phyloP scores from a whole-genome alignment of 2,329 filamentous ascomycete genomes.

The Emergomyces africanus region DNA sequence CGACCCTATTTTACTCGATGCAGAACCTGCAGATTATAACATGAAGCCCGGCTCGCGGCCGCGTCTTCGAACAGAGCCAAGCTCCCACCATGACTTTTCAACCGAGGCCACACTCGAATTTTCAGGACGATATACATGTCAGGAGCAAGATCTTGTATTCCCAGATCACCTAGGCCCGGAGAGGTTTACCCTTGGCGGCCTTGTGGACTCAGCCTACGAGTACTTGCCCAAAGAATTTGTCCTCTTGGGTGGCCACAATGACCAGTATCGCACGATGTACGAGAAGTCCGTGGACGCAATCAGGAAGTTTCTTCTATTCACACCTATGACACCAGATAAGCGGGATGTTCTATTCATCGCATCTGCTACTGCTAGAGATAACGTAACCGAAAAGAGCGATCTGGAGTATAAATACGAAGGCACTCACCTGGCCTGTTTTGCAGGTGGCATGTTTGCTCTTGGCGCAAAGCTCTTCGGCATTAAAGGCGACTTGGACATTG shows the following conservation, averaged over 20 bases:
- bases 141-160: conserved; percentile 26
- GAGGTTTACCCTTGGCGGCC: conserved; percentile 39
- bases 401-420: conserved; percentile 27
- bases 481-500: conserved; percentile 37
- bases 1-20: conserved; percentile 13
- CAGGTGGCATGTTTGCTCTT: conserved; percentile 44
- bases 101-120: background rate
- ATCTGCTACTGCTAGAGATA: conserved; percentile 41
- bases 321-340: conserved; percentile 54
- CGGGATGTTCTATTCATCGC: conserved; percentile 58
- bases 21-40: conserved; percentile 18
- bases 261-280: conserved; percentile 55
- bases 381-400: conserved; percentile 14
- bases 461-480: conserved; percentile 40
- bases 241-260: conserved; percentile 59
- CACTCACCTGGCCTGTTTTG: conserved; percentile 42
- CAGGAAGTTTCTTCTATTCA: conserved; percentile 61
- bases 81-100: background rate
- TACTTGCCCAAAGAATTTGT: conserved; percentile 55
- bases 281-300: conserved; percentile 53
- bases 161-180: conserved; percentile 22
- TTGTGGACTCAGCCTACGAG: conserved; percentile 46
- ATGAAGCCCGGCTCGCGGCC: conserved; percentile 3
- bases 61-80: background rate
- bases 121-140: conserved; percentile 20